Evolutionary conservation across 176 grass and related monocot genomes (phyloP).

Genomic region (Oryza glumipatula): DNA sequence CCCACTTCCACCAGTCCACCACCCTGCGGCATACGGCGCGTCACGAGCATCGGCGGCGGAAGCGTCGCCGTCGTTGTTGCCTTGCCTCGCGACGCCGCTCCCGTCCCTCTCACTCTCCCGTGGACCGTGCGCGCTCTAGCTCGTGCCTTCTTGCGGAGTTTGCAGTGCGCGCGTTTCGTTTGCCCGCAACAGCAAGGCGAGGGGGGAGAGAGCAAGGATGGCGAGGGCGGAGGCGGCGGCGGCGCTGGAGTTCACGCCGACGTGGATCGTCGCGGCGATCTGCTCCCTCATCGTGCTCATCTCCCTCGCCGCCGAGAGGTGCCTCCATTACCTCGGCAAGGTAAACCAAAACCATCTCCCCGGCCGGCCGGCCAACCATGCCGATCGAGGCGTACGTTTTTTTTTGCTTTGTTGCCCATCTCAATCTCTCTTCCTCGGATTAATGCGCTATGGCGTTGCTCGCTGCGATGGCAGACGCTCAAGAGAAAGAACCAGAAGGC

Average conservation of each 20-base stretch:
- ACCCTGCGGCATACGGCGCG: not conserved
- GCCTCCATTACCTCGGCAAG: slow-evolving; percentile 92
- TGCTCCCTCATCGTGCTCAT: slow-evolving; percentile 82
- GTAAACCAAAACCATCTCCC: slow-evolving; percentile 19
- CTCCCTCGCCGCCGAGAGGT: slow-evolving; percentile 75
- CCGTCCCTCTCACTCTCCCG: not conserved
- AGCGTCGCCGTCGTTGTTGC: too few relatives aligned
- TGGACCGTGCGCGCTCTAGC: too few relatives aligned
- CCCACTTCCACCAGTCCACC: not conserved
- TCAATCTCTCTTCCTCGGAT: not conserved
- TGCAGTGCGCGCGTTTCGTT: not conserved
- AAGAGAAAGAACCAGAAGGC: slow-evolving; percentile 85
- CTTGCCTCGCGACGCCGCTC: not conserved
- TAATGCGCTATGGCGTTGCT: not conserved
- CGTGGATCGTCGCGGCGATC: slow-evolving; percentile 89
- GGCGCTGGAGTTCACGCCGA: slow-evolving; percentile 87
- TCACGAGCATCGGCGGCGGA: too few relatives aligned
- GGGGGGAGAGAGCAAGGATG: not conserved
- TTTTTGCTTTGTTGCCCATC: not conserved
- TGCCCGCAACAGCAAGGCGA: not conserved
- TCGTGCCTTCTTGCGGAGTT: not conserved
- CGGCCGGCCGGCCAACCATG: too few relatives aligned
- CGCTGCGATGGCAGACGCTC: slow-evolving; percentile 49
- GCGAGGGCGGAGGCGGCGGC: not conserved
- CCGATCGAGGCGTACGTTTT: too few relatives aligned